Percentiles rank a stretch among this genome's conserved stretches.
Evolutionary conservation across 495 filamentous ascomycete genomes (phyloP).

Genomic region (Jackrogersella minutella): DNA sequence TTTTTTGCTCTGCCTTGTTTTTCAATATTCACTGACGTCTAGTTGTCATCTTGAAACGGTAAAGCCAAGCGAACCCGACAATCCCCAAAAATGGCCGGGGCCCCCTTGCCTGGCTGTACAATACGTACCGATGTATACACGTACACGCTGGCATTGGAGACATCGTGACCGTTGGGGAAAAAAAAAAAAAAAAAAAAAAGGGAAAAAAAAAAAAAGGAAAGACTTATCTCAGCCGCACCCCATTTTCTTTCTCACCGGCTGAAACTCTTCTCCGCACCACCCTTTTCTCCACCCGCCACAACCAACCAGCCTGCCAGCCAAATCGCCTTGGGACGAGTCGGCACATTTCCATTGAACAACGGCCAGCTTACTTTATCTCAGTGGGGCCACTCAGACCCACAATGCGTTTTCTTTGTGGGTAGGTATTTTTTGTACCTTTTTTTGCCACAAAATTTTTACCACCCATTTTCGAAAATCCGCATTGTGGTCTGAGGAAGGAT

Average conservation of each 20-base stretch:
- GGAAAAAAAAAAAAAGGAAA: no score
- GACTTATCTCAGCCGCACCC: slow-evolving; percentile 32
- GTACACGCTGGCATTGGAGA: background rate
- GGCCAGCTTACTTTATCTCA: slow-evolving; percentile 5
- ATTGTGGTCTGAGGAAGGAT: no score
- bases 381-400: no score
- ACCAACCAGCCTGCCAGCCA: background rate
- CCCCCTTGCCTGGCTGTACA: background rate
- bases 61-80: slow-evolving; percentile 31
- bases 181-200: no score
- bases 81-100: slow-evolving; percentile 1
- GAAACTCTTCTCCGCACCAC: slow-evolving; percentile 22
- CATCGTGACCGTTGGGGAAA: slow-evolving; percentile 31
- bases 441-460: no score
- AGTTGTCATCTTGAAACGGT: slow-evolving; percentile 30
- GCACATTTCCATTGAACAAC: slow-evolving; percentile 18
- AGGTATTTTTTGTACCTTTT: no score
- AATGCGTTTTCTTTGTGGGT: no score
- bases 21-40: background rate
- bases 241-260: slow-evolving; percentile 19
- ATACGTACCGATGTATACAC: no score
- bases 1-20: slow-evolving; percentile 1
- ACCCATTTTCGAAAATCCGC: no score
- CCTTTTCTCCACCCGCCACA: background rate
- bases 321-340: slow-evolving; percentile 29